Evolutionary conservation across 192 early-diverging fungal genomes (phyloP).

Genomic region (Coemansia sp.): DNA sequence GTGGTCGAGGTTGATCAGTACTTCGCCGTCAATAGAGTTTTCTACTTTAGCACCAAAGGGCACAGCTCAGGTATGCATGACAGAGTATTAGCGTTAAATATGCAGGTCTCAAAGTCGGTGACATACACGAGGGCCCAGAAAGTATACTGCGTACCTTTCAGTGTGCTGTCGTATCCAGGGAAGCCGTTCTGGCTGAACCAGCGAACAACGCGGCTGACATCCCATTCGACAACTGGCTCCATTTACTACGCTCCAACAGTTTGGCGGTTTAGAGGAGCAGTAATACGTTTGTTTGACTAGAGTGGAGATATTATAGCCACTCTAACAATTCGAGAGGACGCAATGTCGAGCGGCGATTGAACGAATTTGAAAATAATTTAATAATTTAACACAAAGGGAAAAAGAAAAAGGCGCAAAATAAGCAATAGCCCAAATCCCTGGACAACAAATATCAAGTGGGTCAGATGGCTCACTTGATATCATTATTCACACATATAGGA

Average conservation of each 20-base stretch:
- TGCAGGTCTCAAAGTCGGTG: neutral
- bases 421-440: neutral
- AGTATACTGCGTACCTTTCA: conserved; percentile 27
- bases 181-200: conserved; percentile 59
- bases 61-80: neutral
- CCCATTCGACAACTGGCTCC: conserved; percentile 55
- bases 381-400: neutral
- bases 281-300: neutral
- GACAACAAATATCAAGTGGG: neutral
- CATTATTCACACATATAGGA: neutral
- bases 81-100: neutral
- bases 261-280: neutral
- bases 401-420: neutral
- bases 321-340: neutral
- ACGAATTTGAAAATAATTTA: neutral
- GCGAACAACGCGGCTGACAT: conserved; percentile 39
- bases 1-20: conserved; percentile 88
- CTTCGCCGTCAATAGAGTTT: conserved; percentile 87
- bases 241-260: conserved; percentile 12
- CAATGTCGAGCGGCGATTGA: neutral
- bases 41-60: conserved; percentile 48
- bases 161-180: conserved; percentile 47
- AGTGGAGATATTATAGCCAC: neutral
- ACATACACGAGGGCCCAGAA: neutral
- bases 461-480: neutral